Evolutionary conservation across 108 stramenopile species (phyloP), one percentile per base, ranked within the genome.

Genomic region (Poteriospumella lacustris): DNA sequence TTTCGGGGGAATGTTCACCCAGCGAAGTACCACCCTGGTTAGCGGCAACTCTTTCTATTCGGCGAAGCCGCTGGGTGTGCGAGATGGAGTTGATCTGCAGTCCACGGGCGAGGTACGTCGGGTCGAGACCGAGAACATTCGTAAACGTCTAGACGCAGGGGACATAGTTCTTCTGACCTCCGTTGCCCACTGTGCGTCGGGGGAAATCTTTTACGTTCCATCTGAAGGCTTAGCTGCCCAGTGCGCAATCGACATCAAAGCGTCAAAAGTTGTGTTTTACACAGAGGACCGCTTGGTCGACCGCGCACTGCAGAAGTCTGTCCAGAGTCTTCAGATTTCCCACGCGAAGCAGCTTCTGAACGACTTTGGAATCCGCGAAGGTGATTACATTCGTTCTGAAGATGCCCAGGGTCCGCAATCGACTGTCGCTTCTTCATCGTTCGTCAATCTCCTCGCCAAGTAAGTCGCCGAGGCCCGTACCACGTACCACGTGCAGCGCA

Each of bases 121-220:
- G 43, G 89, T 96, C 39, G 96, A 95, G 78, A 79, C 84, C 2
- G 90, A 93, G 64, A 93, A 90, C 70, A 94, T 97, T 59, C 80
- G 85, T 0, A 87, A 88, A 69, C 83, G 91, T 28, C 92, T 92
- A 42, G 79, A 87, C 39, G 87, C 86, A 1, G 89, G 92, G 44
- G 96, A 94, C 73, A 92, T 97, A 68, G 92, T 94, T 24, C 83
- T 95, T 43, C 78, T 97, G 9, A 94, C 94, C 24, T 89, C 91
- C 28, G 81, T 95, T 1, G 94, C 93, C 33, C 91, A 92, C 39
- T 91, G 91, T 81, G 90, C 92, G 19, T 90, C 87, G 31, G 96
- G 96, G 19, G 94, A 95, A 79, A 91, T 93, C 9, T 96, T 93
- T 85, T 94, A 96, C 81, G 93, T 94, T 76, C 91, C 91, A 77